Percentiles rank a stretch among this genome's conserved stretches.
Evolutionary conservation across 805 yeast genomes (phyloP).

Genomic region (Ogataea salicorniae): DNA sequence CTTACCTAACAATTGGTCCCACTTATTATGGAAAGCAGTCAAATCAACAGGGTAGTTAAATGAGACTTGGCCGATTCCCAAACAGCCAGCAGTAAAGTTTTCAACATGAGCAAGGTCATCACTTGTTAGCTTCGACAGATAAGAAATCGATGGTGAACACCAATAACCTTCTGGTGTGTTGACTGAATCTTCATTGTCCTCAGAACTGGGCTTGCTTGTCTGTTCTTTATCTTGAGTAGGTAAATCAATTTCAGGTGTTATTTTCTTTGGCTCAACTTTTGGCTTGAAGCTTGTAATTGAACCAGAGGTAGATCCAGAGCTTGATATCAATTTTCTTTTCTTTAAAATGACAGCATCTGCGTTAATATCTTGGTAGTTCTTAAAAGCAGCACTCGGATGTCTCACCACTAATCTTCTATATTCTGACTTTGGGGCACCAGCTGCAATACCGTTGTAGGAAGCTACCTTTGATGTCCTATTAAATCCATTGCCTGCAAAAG

Average conservation of each 20-base stretch:
- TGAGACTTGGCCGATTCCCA: constrained; percentile 62
- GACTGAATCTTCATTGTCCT: background rate
- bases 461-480: no score
- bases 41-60: constrained; percentile 68
- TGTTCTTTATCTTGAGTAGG: no score
- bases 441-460: background rate
- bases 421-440: constrained; percentile 17
- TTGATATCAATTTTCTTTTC: constrained; percentile 3
- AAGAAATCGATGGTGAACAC: constrained; percentile 62
- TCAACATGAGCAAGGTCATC: constrained; percentile 51
- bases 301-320: background rate
- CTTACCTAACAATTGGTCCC: constrained; percentile 35
- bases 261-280: background rate
- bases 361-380: constrained; percentile 26
- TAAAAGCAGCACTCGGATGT: constrained; percentile 21
- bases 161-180: constrained; percentile 47
- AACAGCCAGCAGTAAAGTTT: constrained; percentile 64
- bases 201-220: no score
- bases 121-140: constrained; percentile 38
- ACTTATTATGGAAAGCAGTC: constrained; percentile 41
- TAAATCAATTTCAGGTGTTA: background rate
- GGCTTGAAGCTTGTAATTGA: constrained; percentile 10
- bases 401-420: constrained; percentile 24
- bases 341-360: constrained; percentile 26
- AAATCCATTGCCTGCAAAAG: background rate